Conservation (phyloP, 176 grass and related monocot genomes). For the Bromus sterilis region DNA sequence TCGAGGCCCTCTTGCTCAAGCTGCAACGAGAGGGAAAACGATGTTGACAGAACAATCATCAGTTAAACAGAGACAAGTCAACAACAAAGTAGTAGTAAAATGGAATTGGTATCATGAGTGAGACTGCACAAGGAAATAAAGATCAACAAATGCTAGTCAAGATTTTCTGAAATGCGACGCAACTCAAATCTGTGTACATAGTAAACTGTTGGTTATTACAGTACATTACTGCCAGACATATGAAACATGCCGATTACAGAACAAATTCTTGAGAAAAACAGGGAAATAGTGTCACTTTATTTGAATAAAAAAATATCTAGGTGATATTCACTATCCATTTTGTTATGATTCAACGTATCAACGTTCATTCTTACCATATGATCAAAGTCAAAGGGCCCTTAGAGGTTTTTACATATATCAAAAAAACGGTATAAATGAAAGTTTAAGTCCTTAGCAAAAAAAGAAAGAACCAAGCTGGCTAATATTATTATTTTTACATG, state of each 20-base stretch:
- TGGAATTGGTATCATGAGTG: background rate
- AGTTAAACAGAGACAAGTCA: background rate
- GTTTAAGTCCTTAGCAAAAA: background rate
- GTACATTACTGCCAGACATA: background rate
- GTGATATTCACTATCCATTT: background rate
- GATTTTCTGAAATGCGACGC: background rate
- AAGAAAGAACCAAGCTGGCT: too few species aligned
- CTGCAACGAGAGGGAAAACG: slow-evolving; percentile 36
- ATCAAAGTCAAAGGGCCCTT: background rate
- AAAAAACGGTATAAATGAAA: background rate
- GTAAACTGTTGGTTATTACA: background rate
- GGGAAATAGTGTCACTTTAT: background rate
- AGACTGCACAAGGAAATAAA: background rate
- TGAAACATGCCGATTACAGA: background rate
- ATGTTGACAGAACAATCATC: background rate
- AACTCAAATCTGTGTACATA: slow-evolving; percentile 11
- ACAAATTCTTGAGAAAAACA: background rate
- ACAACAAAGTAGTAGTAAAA: slow-evolving; percentile 4
- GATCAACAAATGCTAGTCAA: background rate
- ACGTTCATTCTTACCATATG: background rate
- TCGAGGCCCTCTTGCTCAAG: slow-evolving; percentile 72
- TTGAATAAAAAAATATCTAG: background rate
- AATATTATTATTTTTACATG: background rate
- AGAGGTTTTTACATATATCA: background rate
- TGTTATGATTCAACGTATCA: background rate